A percentile compares a stretch with the other conserved stretches of the same genome.
Conservation (phyloP, 2,329 filamentous ascomycete species). For the Fusarium hainanense region DNA sequence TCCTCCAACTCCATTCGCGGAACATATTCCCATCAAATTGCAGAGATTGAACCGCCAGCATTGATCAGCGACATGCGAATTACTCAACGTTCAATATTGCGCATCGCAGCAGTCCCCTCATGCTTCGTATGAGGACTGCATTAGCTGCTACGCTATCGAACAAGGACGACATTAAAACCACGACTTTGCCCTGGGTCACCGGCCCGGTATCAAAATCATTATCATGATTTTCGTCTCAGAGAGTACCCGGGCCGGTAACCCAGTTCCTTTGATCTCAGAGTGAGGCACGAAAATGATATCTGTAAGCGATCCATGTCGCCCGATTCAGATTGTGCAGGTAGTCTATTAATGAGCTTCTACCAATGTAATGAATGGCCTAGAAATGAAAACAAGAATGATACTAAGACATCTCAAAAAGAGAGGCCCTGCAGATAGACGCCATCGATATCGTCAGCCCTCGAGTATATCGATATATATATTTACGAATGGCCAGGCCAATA, state of each 20-base stretch:
- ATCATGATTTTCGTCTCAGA: background rate
- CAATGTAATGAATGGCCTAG: background rate
- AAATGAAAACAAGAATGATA: background rate
- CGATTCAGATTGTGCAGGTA: background rate
- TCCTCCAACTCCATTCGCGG: conserved; percentile 5
- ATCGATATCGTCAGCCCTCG: conserved; percentile 1
- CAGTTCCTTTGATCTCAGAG: background rate
- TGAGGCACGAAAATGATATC: background rate
- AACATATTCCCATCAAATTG: conserved; percentile 15
- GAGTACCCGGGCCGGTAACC: conserved; percentile 36
- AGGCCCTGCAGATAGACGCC: background rate
- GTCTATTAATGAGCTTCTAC: background rate
- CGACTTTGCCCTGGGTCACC: conserved; percentile 14
- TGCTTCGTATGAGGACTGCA: conserved; percentile 25
- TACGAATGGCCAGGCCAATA: conserved; percentile 35
- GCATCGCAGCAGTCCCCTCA: conserved; percentile 32
- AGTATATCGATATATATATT: conserved; percentile 12
- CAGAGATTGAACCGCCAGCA: conserved; percentile 36
- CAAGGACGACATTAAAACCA: conserved; percentile 8
- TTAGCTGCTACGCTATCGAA: conserved; percentile 3
- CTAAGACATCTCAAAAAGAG: background rate
- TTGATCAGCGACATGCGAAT: conserved; percentile 26
- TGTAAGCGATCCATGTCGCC: background rate
- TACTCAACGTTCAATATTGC: conserved; percentile 2
- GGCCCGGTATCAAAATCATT: conserved; percentile 26